A percentile compares a stretch with the other conserved stretches of the same genome.
phyloP scores from a whole-genome alignment of 768 basidiomycete genomes.

The Leccinum subtestaceum region DNA sequence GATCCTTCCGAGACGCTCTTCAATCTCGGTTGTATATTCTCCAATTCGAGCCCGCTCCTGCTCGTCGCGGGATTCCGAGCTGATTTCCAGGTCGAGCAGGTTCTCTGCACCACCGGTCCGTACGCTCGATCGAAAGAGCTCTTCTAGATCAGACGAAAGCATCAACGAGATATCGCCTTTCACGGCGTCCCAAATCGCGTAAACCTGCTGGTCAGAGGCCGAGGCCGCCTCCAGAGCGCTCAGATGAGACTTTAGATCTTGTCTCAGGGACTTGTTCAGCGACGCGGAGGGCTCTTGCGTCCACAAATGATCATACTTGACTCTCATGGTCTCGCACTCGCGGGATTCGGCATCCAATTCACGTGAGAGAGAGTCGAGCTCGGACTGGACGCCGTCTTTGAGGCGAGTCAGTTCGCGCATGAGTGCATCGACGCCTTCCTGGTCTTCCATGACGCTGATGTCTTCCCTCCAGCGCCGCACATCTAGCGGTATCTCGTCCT shows the following conservation, averaged over 20 bases:
- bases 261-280: constrained; percentile 65
- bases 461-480: constrained; percentile 75
- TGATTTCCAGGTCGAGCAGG: constrained; percentile 73
- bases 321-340: constrained; percentile 86
- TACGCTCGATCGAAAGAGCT: constrained; percentile 55
- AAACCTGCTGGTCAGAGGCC: constrained; percentile 74
- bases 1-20: constrained; percentile 72
- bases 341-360: constrained; percentile 80
- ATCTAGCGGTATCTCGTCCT: constrained; percentile 67
- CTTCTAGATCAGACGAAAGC: constrained; percentile 57
- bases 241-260: constrained; percentile 76
- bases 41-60: constrained; percentile 67
- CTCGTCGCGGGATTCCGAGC: constrained; percentile 58
- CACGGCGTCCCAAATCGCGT: constrained; percentile 67
- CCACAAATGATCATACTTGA: constrained; percentile 85
- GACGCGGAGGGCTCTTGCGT: constrained; percentile 80
- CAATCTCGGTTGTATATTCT: constrained; percentile 67
- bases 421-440: constrained; percentile 63
- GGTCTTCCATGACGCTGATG: constrained; percentile 63
- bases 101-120: constrained; percentile 41
- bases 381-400: constrained; percentile 54
- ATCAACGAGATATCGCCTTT: constrained; percentile 62
- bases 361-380: constrained; percentile 58
- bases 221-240: constrained; percentile 73
- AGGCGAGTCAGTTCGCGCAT: constrained; percentile 57